phyloP scores from a whole-genome alignment of 768 basidiomycete species.

The Lentinula sp. region DNA sequence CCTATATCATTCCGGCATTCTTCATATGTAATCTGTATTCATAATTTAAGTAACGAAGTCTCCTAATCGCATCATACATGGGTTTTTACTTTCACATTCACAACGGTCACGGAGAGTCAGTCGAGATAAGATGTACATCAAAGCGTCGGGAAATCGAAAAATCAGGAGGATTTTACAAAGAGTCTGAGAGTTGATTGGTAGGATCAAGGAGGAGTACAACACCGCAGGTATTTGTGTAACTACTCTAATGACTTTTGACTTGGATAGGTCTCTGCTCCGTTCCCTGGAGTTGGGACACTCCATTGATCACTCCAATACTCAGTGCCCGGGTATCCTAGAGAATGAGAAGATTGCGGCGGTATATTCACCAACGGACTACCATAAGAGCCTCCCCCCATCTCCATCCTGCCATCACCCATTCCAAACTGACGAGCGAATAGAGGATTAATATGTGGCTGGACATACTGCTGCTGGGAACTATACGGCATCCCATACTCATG shows the following conservation, averaged over 20 bases:
- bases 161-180: too few relatives aligned
- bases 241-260: not conserved
- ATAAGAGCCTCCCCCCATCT: not conserved
- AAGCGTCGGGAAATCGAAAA: too few relatives aligned
- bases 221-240: not conserved
- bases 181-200: not conserved
- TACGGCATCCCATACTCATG: not conserved
- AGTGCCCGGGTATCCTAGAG: not conserved
- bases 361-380: not conserved
- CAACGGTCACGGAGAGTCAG: too few relatives aligned
- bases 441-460: slow-evolving; percentile 86
- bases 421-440: slow-evolving; percentile 68
- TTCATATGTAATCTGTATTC: not conserved
- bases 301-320: slow-evolving; percentile 32
- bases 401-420: slow-evolving; percentile 20
- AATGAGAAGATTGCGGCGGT: not conserved
- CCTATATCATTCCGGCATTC: not conserved
- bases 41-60: not conserved
- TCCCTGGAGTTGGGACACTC: slow-evolving; percentile 19
- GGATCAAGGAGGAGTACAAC: not conserved
- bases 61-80: not conserved
- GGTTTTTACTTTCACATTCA: not conserved
- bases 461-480: slow-evolving; percentile 16
- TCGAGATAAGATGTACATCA: too few relatives aligned
- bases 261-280: slow-evolving; percentile 9